These are phyloP conservation scores for Boletus bicolor DNA, from an alignment of 768 basidiomycete genomes.

Conservation along the genomic window DNA sequence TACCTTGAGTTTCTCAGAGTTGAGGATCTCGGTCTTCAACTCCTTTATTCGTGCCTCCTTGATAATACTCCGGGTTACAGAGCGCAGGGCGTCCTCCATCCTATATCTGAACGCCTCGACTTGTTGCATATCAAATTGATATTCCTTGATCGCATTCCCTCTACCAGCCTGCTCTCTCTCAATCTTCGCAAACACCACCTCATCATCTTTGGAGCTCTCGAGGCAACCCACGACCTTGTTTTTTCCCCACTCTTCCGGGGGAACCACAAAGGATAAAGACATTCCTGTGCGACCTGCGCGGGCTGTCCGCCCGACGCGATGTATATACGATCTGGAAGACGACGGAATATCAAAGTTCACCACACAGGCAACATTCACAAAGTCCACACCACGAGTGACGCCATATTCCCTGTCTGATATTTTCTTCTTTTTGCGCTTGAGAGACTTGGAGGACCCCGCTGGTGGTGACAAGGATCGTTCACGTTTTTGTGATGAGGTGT, in stretches of 20 bases:
- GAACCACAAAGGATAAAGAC: slow-evolving; percentile 86
- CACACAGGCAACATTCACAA: slow-evolving; percentile 94
- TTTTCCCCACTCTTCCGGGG: slow-evolving; percentile 63
- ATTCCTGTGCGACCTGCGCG: slow-evolving; percentile 93
- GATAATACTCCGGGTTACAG: slow-evolving; percentile 82
- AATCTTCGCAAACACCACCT: slow-evolving; percentile 60
- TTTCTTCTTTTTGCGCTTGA: slow-evolving; percentile 53
- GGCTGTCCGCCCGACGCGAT: slow-evolving; percentile 94
- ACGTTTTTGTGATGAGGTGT: slow-evolving; percentile 46
- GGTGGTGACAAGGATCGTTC: slow-evolving; percentile 49
- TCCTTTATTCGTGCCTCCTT: slow-evolving; percentile 93
- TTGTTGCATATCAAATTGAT: slow-evolving; percentile 91
- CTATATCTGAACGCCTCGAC: slow-evolving; percentile 97
- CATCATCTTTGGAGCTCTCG: slow-evolving; percentile 70
- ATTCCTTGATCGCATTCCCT: slow-evolving; percentile 70
- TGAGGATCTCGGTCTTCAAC: slow-evolving; percentile 87
- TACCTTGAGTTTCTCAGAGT: slow-evolving; percentile 96
- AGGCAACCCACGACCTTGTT: slow-evolving; percentile 70
- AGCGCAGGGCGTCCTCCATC: slow-evolving; percentile 92
- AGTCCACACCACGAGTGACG: slow-evolving; percentile 94
- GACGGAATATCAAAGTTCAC: slow-evolving; percentile 98
- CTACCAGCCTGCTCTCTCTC: slow-evolving; percentile 66
- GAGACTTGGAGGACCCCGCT: slow-evolving; percentile 36
- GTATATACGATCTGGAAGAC: slow-evolving; percentile 84
- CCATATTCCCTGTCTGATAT: slow-evolving; percentile 76